Percentiles rank a stretch among this genome's conserved stretches.
phyloP scores from a whole-genome alignment of 495 filamentous ascomycete genomes.

The Podospora conica region DNA sequence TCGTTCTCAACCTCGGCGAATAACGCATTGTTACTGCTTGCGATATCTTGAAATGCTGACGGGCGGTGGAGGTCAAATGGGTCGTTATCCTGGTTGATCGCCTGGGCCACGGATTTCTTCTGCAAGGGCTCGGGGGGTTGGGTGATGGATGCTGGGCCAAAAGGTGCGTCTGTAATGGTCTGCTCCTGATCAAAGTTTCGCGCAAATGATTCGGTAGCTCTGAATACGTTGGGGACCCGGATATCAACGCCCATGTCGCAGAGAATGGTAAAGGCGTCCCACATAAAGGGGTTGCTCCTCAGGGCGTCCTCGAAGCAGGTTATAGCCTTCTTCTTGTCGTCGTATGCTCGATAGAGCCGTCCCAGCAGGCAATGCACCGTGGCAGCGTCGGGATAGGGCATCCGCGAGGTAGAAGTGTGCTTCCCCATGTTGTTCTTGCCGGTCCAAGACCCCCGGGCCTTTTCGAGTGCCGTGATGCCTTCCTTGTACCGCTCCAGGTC shows the following conservation, averaged over 20 bases:
- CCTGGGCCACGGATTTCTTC: conserved; percentile 33
- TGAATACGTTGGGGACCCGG: conserved; percentile 78
- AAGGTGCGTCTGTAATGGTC: conserved; percentile 20
- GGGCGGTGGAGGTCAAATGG: conserved; percentile 38
- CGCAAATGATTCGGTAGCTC: conserved; percentile 49
- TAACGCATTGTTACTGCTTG: conserved; percentile 26
- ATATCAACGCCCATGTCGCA: conserved; percentile 63
- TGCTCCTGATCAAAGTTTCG: conserved; percentile 35
- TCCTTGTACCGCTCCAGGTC: conserved; percentile 69
- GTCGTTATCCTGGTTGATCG: conserved; percentile 35
- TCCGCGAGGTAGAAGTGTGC: conserved; percentile 64
- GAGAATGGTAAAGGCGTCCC: conserved; percentile 90
- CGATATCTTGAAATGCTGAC: conserved; percentile 31
- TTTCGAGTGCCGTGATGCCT: conserved; percentile 74
- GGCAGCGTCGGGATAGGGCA: conserved; percentile 74
- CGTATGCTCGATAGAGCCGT: conserved; percentile 76
- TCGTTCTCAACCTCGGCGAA: conserved; percentile 36
- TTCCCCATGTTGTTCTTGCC: conserved; percentile 66
- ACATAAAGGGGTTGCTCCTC: conserved; percentile 91
- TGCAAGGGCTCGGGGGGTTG: conserved; percentile 28
- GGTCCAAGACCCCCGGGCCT: conserved; percentile 62
- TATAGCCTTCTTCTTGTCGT: conserved; percentile 73
- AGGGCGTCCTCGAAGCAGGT: conserved; percentile 80
- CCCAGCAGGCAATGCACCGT: conserved; percentile 74
- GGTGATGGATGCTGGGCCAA: conserved; percentile 21